phyloP scores from a whole-genome alignment of 2,329 filamentous ascomycete genomes.

The Neurospora crassa region DNA sequence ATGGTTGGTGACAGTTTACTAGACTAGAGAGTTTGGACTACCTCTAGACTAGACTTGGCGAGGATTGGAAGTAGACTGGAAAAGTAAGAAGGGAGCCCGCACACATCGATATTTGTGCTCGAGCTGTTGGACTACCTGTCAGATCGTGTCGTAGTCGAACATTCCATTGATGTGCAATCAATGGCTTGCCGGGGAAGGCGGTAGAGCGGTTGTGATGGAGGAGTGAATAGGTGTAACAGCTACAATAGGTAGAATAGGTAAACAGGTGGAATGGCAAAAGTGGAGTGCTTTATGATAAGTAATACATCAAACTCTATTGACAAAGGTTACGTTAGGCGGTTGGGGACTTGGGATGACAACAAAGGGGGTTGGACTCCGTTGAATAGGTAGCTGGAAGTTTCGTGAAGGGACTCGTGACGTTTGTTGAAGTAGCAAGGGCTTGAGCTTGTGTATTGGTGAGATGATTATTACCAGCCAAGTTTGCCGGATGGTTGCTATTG shows the following conservation, averaged over 20 bases:
- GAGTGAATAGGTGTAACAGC: background rate
- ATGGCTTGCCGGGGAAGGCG: background rate
- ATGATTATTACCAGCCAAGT: background rate
- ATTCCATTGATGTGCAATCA: no score
- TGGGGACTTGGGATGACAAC: background rate
- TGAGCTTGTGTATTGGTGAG: background rate
- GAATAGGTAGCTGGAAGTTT: background rate
- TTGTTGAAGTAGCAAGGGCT: background rate
- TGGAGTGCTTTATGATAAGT: background rate
- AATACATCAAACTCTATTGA: background rate
- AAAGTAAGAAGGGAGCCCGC: no score
- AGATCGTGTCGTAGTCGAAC: background rate
- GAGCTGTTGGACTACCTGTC: no score
- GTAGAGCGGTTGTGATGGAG: background rate
- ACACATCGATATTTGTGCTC: no score
- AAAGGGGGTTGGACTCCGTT: background rate
- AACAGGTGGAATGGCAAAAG: background rate
- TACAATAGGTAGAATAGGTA: background rate
- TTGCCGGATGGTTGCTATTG: background rate
- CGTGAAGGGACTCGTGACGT: background rate
- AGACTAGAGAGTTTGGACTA: no score
- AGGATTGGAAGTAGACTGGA: no score
- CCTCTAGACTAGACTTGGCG: no score
- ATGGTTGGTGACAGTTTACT: no score
- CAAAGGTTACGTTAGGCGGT: background rate